A percentile compares a stretch with the other conserved stretches of the same genome.
Conservation (phyloP, 306 rosid genomes). For the Calophaca sinica region DNA sequence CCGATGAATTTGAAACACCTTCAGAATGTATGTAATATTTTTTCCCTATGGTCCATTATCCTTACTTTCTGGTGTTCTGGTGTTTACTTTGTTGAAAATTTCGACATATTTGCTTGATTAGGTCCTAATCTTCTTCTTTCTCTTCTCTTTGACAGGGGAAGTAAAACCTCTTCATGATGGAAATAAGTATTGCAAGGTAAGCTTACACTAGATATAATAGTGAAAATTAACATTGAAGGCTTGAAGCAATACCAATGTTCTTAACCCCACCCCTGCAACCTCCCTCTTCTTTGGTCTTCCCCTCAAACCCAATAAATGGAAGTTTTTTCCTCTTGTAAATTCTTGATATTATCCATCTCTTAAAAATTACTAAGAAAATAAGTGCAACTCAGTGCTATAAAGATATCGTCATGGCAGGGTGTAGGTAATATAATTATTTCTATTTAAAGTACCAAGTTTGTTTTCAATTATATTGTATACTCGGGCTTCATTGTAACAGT, state of each 20-base stretch:
- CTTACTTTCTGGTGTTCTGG: slow-evolving; percentile 19
- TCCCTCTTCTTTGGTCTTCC: too few relatives aligned
- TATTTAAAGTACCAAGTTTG: slow-evolving; percentile 5
- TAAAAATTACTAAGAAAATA: not conserved
- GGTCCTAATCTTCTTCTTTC: slow-evolving; percentile 22
- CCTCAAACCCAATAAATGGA: not conserved
- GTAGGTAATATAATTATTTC: not conserved
- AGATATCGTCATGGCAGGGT: too few relatives aligned
- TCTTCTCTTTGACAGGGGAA: slow-evolving; percentile 41
- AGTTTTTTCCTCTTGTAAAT: not conserved
- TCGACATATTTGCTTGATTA: slow-evolving; percentile 16
- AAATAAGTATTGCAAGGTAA: slow-evolving; percentile 53
- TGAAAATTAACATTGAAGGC: slow-evolving; percentile 11
- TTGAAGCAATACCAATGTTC: slow-evolving; percentile 7
- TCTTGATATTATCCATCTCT: not conserved
- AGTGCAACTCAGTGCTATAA: too few relatives aligned
- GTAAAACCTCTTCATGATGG: slow-evolving; percentile 45
- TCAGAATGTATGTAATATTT: slow-evolving; percentile 23
- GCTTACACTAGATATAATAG: not conserved
- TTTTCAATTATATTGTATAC: not conserved
- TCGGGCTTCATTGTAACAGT: not conserved
- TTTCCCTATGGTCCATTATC: not conserved
- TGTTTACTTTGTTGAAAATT: slow-evolving; percentile 3
- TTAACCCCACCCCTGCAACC: too few relatives aligned
- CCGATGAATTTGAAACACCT: slow-evolving; percentile 18